Base-by-base conservation (phyloP, 2,329 filamentous ascomycete genomes). In the Plectosphaerella sp. region DNA sequence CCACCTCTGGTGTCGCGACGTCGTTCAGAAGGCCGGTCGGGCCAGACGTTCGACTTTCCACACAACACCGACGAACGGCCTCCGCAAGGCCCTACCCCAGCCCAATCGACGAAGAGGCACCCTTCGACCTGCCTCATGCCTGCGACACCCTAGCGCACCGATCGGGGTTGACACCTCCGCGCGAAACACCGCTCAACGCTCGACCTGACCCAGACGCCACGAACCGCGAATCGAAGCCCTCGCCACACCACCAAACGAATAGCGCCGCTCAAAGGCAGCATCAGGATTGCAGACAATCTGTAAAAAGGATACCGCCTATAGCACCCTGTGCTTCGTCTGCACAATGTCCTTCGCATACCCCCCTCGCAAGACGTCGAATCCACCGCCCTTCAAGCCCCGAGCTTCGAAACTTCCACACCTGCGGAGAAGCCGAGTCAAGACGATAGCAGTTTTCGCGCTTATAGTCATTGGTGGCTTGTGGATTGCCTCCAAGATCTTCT, bases 341-440 rank as follows among this genome's bases (percentile, higher is more conserved):
- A 76, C 62, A 61, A 94, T 96, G 91, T 92, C 96, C 70, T 91
- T 93, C 77, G 91, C 92, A 58, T 86, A 95, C 62, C 91, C 91
- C 51, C 83, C 90, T 63, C 87, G 91, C 69, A 96, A 93, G 73
- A 84, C 82, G 64, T 93, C 89, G 59, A 84, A 87, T 65, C 83
- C 88, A 59, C 83, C 85, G 59, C 85, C 87, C 28, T 93, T 89
- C 71, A 78, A 79, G 58, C 77, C 81, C 47, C 79, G 84, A 63
- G 77, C 80, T 58, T 73, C 83, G 63, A 72, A 77, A 80, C 68
- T 74, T 18, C 66, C 82, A 47, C 62, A 75, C 54, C 64, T 83
- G 57, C 82, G 88, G 56, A 79, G 83, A 59, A 83, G 79, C 63
- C 83, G 87, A 59, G 64, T 87, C 50, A 84, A 84, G 66, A 70